Base-by-base conservation (phyloP, 1,284 basidiomycete genomes). In the Sanghuangporus baumii region DNA sequence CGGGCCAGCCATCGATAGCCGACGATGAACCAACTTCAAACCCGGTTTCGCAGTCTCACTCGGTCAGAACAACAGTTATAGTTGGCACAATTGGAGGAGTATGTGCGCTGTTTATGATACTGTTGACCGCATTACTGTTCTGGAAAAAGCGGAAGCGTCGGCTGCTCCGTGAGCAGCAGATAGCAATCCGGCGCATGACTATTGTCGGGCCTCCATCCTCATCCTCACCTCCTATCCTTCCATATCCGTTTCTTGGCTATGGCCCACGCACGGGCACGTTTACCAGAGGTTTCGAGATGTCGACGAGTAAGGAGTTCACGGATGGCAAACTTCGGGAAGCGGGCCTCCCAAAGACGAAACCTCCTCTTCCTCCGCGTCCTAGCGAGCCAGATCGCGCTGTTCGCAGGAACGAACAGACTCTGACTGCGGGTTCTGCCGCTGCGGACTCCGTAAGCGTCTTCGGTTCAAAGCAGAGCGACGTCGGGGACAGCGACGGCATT, bases 121-220 rank as follows among this genome's bases (percentile, higher is more conserved):
- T 57, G n/a, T 23, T 62, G 11, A 23, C 58, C 47, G 56, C 20
- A 23, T 23, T 57, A 18, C 38, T 62, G 18, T 55, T 52, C 50
- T 62, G 61, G 61, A 47, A 23, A 9, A 20, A 47, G 16, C 34
- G 50, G 36, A 46, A 57, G 31, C 41, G 55, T 23, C 61, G 61
- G 14, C 36, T 62, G 54, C 47, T 46, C 23, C 38, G 38, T 37
- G 12, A 41, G 56, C 55, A 59, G 51, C 56, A 52, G 47, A 38
- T 47, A 16, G 56, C 61, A 40, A 62, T 62, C 40, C 47, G 61
- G 3, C 56, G 47, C 7, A 62, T 62, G 61, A 59, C 61, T 5
- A 38, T 62, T 47, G 48, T 62, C 37, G 56, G 38, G 2, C 56
- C 57, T 16, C 26, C 50, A 12, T 11, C 59, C 31, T 31, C 51